Conservation (phyloP, 108 stramenopile species). For the Bacterosira constricta region DNA sequence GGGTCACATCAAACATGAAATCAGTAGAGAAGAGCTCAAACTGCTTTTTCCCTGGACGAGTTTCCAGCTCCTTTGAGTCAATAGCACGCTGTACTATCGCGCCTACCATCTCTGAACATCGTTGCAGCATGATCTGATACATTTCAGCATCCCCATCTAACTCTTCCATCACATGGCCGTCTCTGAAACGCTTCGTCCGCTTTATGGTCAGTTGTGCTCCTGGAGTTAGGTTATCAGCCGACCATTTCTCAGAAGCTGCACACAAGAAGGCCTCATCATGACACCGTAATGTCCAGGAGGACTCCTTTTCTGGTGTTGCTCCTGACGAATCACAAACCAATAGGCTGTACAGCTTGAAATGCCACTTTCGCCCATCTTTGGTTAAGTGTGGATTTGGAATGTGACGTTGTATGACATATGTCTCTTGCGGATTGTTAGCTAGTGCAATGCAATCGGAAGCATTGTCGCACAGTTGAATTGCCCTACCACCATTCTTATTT, state of each 20-base stretch:
- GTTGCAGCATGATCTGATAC: constrained; percentile 5
- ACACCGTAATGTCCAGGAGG: constrained; percentile 37
- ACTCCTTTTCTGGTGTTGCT: constrained; percentile 6
- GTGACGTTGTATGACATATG: constrained; percentile 55
- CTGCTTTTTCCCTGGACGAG: constrained; percentile 30
- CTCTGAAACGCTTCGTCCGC: constrained; percentile 31
- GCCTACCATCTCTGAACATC: constrained; percentile 22
- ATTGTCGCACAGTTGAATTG: constrained; percentile 23
- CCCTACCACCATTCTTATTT: constrained; percentile 54
- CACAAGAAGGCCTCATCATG: constrained; percentile 44
- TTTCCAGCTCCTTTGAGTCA: constrained; percentile 31
- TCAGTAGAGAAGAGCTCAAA: constrained; percentile 57
- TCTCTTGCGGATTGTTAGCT: constrained; percentile 17
- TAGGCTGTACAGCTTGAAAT: constrained; percentile 50
- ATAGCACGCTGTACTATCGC: constrained; percentile 42
- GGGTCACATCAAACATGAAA: constrained; percentile 44
- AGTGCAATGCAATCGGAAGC: constrained; percentile 12
- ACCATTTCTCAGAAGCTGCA: constrained; percentile 42
- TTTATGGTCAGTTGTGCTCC: constrained; percentile 52
- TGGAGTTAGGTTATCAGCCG: constrained; percentile 23
- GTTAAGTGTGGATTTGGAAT: constrained; percentile 37
- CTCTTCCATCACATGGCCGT: constrained; percentile 28
- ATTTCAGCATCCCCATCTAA: constrained; percentile 8
- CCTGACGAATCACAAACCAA: constrained; percentile 37
- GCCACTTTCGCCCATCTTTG: constrained; percentile 45